phyloP scores from a whole-genome alignment of 495 filamentous ascomycete genomes.

The Monascus purpureus region DNA sequence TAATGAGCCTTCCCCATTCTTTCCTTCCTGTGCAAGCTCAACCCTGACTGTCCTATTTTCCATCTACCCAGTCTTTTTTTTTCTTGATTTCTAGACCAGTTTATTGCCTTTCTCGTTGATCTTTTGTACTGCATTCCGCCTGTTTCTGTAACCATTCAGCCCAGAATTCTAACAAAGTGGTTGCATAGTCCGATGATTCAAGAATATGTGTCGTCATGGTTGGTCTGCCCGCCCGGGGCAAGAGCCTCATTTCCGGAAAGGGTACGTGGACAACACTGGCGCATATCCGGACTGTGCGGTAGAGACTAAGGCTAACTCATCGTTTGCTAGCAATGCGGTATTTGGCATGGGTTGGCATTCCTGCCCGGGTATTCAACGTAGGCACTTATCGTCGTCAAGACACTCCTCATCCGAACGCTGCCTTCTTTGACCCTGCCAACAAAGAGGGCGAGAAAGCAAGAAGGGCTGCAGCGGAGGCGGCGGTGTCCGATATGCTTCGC shows the following conservation, averaged over 20 bases:
- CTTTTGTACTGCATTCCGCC: neutral
- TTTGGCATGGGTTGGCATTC: constrained; percentile 88
- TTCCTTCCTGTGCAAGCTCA: neutral
- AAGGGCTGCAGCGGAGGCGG: constrained; percentile 74
- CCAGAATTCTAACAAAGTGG: no score
- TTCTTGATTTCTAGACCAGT: neutral
- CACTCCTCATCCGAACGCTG: constrained; percentile 73
- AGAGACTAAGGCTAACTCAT: constrained; percentile 3
- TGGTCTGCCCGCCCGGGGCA: constrained; percentile 84
- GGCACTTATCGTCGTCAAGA: constrained; percentile 80
- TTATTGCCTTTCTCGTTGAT: no score
- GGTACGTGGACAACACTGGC: constrained; percentile 37
- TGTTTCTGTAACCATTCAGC: no score
- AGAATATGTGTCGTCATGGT: constrained; percentile 99
- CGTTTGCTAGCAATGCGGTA: constrained; percentile 69
- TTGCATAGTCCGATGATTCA: constrained; percentile 89
- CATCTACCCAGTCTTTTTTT: neutral
- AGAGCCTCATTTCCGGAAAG: constrained; percentile 94
- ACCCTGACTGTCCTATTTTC: neutral
- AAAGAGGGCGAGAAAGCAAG: constrained; percentile 80
- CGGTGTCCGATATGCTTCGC: constrained; percentile 76
- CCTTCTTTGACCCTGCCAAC: constrained; percentile 87
- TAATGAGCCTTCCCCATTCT: neutral
- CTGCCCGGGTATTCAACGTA: constrained; percentile 90
- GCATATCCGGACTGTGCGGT: neutral